Base-by-base conservation (phyloP, 805 yeast genomes). In the Nakazawaea pomicola region DNA sequence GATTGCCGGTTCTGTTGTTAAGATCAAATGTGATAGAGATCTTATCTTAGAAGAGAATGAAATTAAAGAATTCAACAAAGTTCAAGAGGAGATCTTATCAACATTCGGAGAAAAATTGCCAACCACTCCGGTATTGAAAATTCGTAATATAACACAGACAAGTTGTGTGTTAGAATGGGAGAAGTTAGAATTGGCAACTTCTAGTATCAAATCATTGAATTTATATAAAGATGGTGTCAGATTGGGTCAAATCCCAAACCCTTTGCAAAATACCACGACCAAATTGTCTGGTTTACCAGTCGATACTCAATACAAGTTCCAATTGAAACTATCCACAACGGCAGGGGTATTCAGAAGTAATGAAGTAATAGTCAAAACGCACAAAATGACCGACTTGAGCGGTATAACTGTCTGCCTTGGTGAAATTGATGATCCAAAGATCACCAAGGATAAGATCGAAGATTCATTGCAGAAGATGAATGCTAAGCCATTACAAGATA, bases 161-260 rank as follows among this genome's bases (percentile, higher is more conserved):
- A 81, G 93, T 40, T 87, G 95, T 59, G 97, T 90, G 15, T 71
- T 93, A 47, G 95, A 87, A 57, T 93, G 99, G 99, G 97, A 89
- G 46, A 75, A 80, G 10, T 66, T 93, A 40, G 79, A 84, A 36
- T 64, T 89, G 43, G 97, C 96, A 8, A 83, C 95, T 1, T 80
- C 97, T 2, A 75, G 74, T 35, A 68, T 93, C 51, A 84, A 81
- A 57, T 78, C 86, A 30, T 67, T 93, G 50, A 77, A 83, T 9
- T 68, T 93, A 38, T 88, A 78, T 64, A 86, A 89, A 57, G 87
- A 85, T 53, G 73, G 78, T 32, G 57, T 73, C 53, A 77, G 88
- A 61, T 61, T 89, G 49, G 93, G 96, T 8, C 72, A 78, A 33
- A 84, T 93, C 31, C 96, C 96, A 19, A 83, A 78, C 46, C 95